Evolutionary conservation across 2,329 filamentous ascomycete species (phyloP).

Genomic region (Xylaria sp.): DNA sequence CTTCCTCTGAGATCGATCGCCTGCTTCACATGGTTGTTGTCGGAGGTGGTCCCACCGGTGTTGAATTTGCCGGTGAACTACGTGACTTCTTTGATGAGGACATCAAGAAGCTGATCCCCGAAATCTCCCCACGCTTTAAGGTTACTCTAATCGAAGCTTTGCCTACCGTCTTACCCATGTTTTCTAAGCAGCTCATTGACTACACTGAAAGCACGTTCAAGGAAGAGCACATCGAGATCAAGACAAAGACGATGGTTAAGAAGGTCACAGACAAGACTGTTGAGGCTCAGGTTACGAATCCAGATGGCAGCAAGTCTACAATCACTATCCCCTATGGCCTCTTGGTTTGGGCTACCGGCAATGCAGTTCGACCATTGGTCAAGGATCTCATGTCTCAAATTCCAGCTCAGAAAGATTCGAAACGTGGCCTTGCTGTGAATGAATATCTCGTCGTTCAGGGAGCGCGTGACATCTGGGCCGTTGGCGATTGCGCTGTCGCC

Average conservation of each 20-base stretch:
- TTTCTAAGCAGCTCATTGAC: conserved; percentile 98
- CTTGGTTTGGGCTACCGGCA: conserved; percentile 98
- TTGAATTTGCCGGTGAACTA: conserved; percentile 97
- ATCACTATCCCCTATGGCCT: conserved; percentile 92
- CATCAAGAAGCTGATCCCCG: conserved; percentile 96
- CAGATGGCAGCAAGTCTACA: conserved; percentile 84
- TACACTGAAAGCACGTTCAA: conserved; percentile 99
- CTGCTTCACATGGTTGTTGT: conserved; percentile 98
- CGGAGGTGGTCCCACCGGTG: conserved; percentile 93
- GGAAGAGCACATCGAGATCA: conserved; percentile 97
- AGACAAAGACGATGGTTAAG: conserved; percentile 99
- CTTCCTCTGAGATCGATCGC: conserved; percentile 86
- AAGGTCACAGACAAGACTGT: conserved; percentile 92
- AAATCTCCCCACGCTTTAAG: conserved; percentile 94
- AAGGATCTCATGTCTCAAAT: conserved; percentile 93
- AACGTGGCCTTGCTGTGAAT: conserved; percentile 94
- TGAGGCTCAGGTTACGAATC: conserved; percentile 84
- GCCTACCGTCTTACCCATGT: conserved; percentile 95
- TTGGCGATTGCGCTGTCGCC: conserved; percentile 96
- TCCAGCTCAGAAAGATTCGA: conserved; percentile 92
- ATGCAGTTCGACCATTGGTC: conserved; percentile 88
- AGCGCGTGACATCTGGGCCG: conserved; percentile 95
- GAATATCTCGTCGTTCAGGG: conserved; percentile 99
- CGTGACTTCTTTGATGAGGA: conserved; percentile 99
- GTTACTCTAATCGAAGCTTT: conserved; percentile 97